These are phyloP conservation scores for Colletotrichum liriopes DNA, from an alignment of 2,329 filamentous ascomycete species.

Conservation along the genomic window DNA sequence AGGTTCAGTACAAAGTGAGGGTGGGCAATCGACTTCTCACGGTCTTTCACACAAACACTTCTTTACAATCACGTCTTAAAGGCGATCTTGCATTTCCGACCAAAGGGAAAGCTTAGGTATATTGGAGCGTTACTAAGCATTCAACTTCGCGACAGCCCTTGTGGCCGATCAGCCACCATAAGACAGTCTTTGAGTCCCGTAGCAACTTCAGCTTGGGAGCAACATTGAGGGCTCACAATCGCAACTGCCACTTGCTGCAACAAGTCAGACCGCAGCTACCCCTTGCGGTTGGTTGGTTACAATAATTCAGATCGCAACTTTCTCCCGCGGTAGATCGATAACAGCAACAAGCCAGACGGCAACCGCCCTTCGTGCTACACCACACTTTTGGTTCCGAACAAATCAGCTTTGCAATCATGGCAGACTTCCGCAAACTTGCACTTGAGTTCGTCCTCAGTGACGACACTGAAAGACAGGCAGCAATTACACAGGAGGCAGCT, in stretches of 20 bases:
- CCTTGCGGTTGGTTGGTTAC: not conserved
- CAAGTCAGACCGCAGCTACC: not conserved
- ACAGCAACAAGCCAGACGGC: not conserved
- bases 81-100: not conserved
- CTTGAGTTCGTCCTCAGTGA: constrained; percentile 70
- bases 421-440: constrained; percentile 67
- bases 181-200: no score
- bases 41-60: not conserved
- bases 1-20: not conserved
- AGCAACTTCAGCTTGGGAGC: not conserved
- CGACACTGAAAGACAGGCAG: constrained; percentile 57
- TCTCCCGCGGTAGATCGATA: not conserved
- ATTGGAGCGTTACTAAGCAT: not conserved
- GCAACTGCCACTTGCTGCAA: not conserved
- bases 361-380: not conserved
- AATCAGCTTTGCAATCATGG: constrained; percentile 55
- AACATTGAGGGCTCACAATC: not conserved
- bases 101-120: no score
- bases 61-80: not conserved
- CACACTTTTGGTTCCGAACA: not conserved
- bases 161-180: not conserved
- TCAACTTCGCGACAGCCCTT: not conserved
- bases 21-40: constrained; percentile 5
- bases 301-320: not conserved
- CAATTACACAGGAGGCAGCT: constrained; percentile 63